Conservation (phyloP, 2,329 filamentous ascomycete genomes). For the Escovopsis sp. region DNA sequence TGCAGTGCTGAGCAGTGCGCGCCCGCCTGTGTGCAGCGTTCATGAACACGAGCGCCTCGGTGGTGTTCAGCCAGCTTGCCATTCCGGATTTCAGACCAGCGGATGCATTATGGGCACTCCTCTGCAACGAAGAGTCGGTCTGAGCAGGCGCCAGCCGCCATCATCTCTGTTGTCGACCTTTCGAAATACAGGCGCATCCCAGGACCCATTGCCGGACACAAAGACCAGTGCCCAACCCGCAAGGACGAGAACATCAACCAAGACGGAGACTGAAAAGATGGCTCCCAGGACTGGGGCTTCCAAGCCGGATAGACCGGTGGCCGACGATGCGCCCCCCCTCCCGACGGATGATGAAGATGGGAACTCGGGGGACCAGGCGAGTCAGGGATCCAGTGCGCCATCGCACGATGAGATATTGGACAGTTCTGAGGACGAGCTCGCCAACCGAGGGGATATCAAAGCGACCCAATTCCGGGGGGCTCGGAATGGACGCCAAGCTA, state of each 20-base stretch:
- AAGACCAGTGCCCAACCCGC: not conserved
- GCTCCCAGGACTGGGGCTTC: not conserved
- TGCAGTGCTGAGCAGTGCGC: too few species aligned
- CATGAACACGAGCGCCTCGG: too few species aligned
- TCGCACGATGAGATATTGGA: conserved; percentile 5
- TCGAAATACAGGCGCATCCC: not conserved
- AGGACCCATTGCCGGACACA: not conserved
- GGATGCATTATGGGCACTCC: not conserved
- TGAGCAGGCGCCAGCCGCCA: conserved; percentile 9
- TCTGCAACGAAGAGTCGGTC: conserved; percentile 7
- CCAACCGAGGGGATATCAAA: conserved; percentile 17
- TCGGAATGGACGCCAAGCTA: not conserved
- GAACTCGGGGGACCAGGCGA: not conserved
- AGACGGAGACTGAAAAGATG: not conserved
- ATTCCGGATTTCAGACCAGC: too few species aligned
- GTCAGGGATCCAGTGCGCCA: not conserved
- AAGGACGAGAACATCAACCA: not conserved
- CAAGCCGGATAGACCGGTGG: not conserved
- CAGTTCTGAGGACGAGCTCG: conserved; percentile 15
- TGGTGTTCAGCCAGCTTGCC: too few species aligned
- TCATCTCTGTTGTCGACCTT: conserved; percentile 7
- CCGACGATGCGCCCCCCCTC: not conserved
- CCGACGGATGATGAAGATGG: conserved; percentile 10
- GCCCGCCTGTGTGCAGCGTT: too few species aligned
- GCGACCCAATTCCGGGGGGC: conserved; percentile 16